Conservation (phyloP, 2,329 filamentous ascomycete genomes). For the Alternaria longipes region DNA sequence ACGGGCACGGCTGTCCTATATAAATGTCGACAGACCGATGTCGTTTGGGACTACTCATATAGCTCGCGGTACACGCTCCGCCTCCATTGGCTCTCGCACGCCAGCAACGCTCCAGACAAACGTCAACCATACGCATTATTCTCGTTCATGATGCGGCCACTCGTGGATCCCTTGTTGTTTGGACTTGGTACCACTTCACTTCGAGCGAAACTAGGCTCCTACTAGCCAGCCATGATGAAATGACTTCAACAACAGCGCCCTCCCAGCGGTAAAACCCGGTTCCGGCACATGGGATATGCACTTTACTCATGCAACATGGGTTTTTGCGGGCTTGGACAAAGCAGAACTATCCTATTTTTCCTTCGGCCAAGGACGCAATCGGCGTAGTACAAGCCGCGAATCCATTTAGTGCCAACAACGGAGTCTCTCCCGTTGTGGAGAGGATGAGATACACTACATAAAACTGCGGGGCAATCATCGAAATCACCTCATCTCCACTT, state of each 20-base stretch:
- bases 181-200: conserved; percentile 31
- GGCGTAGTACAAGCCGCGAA: conserved; percentile 31
- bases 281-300: conserved; percentile 29
- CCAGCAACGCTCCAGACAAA: conserved; percentile 31
- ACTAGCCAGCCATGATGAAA: conserved; percentile 46
- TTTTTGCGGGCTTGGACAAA: conserved; percentile 36
- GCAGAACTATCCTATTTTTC: conserved; percentile 29
- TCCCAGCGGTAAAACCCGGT: conserved; percentile 29
- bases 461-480: conserved; percentile 28
- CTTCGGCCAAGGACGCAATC: conserved; percentile 25
- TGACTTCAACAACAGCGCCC: conserved; percentile 32
- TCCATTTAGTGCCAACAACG: conserved; percentile 24
- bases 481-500: conserved; percentile 27
- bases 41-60: conserved; percentile 23
- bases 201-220: conserved; percentile 34
- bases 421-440: conserved; percentile 28
- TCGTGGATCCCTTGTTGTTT: conserved; percentile 35
- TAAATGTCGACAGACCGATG: conserved; percentile 23
- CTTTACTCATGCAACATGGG: conserved; percentile 30
- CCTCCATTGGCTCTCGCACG: conserved; percentile 35
- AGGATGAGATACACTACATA: conserved; percentile 13
- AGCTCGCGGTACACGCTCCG: conserved; percentile 26
- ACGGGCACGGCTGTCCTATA: conserved; percentile 29
- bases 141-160: conserved; percentile 30
- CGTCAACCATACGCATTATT: conserved; percentile 40